A percentile compares a stretch with the other conserved stretches of the same genome.
These are phyloP conservation scores for Hanseniaspora pseudoguilliermondii DNA, from an alignment of 805 yeast species.

Conservation along the genomic window DNA sequence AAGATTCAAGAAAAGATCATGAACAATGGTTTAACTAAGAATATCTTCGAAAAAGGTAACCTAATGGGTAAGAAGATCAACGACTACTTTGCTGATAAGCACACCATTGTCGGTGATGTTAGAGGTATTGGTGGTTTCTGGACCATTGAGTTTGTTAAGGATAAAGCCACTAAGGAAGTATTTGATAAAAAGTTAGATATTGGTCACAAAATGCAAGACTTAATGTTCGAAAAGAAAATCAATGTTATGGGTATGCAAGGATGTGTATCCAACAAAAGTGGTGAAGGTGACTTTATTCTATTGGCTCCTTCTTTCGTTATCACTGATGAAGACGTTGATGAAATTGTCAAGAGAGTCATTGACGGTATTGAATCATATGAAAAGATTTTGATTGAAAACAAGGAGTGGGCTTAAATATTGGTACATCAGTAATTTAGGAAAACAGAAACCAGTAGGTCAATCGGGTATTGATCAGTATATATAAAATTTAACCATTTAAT, in stretches of 20 bases:
- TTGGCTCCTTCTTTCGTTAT: constrained; percentile 38
- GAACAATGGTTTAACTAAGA: constrained; percentile 28
- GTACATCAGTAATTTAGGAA: not conserved
- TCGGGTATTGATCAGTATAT: not conserved
- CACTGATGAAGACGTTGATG: constrained; percentile 33
- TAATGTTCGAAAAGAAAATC: constrained; percentile 35
- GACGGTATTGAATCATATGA: constrained; percentile 31
- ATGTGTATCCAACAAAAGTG: constrained; percentile 26
- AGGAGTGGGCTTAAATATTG: constrained; percentile 11
- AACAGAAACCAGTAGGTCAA: not conserved
- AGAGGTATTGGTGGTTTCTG: constrained; percentile 54
- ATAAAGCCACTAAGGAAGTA: constrained; percentile 39
- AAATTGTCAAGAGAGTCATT: constrained; percentile 30
- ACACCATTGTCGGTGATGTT: constrained; percentile 41
- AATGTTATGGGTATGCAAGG: constrained; percentile 38
- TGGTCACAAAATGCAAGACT: constrained; percentile 27
- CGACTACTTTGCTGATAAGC: constrained; percentile 24
- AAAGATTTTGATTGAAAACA: constrained; percentile 17
- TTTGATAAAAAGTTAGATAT: constrained; percentile 31
- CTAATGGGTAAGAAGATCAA: constrained; percentile 31
- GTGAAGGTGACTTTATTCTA: constrained; percentile 30
- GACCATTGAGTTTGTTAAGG: constrained; percentile 44
- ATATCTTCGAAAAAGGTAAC: constrained; percentile 34
- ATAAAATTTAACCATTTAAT: no score
- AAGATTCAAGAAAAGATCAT: constrained; percentile 35